phyloP scores from a whole-genome alignment of 2,329 filamentous ascomycete species.

The Geosmithia morbida region DNA sequence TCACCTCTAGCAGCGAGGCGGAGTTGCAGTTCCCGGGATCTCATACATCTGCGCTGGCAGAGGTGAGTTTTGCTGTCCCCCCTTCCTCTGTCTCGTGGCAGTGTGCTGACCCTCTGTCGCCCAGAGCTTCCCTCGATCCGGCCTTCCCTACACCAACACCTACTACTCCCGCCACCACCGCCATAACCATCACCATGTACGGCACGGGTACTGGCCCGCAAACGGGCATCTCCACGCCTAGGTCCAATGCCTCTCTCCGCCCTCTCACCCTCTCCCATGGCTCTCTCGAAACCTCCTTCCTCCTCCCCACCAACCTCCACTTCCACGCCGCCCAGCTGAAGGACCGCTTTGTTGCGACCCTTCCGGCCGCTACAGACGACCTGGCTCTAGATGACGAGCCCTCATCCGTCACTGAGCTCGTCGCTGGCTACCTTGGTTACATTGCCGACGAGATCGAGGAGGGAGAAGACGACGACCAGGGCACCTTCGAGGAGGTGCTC shows the following conservation, averaged over 20 bases:
- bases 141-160: conserved; percentile 6
- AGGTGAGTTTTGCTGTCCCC: background rate
- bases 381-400: conserved; percentile 96
- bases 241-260: conserved; percentile 83
- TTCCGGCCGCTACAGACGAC: conserved; percentile 90
- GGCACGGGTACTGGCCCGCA: conserved; percentile 70
- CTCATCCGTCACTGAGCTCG: conserved; percentile 85
- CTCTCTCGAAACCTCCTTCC: conserved; percentile 89
- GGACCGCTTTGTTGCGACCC: conserved; percentile 71
- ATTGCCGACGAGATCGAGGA: conserved; percentile 81
- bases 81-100: background rate
- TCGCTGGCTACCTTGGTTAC: conserved; percentile 86
- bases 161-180: background rate
- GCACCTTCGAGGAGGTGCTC: conserved; percentile 82
- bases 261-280: conserved; percentile 86
- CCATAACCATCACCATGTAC: conserved; percentile 53
- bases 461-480: conserved; percentile 77
- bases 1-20: background rate
- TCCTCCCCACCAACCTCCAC: conserved; percentile 88
- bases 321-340: conserved; percentile 93
- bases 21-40: background rate
- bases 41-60: background rate
- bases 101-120: background rate
- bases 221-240: conserved; percentile 92
- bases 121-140: conserved; percentile 19